These are phyloP conservation scores for Polyrhizophydium stewartii DNA, from an alignment of 371 early-diverging fungal genomes.

Conservation along the genomic window DNA sequence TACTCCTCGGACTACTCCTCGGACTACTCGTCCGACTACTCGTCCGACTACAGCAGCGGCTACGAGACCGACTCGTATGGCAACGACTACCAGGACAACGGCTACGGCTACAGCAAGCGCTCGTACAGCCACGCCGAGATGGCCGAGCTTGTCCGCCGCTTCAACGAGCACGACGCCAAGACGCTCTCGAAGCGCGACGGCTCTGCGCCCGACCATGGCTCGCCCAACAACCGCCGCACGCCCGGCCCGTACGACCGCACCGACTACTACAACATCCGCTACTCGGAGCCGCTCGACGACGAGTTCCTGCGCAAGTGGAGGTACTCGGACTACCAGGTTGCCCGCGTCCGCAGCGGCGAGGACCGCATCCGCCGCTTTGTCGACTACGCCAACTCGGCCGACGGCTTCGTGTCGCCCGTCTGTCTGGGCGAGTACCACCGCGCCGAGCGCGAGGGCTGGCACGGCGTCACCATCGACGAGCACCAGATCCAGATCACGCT, in stretches of 20 bases:
- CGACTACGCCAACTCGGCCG: slow-evolving; percentile 14
- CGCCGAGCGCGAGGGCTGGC: neutral
- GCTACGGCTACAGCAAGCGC: too few species aligned
- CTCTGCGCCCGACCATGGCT: too few species aligned
- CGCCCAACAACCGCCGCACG: slow-evolving; percentile 7
- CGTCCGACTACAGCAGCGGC: too few species aligned
- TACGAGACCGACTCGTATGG: too few species aligned
- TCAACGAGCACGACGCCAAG: neutral
- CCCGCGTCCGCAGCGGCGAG: slow-evolving; percentile 6
- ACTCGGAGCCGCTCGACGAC: slow-evolving; percentile 4
- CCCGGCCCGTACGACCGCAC: slow-evolving; percentile 23
- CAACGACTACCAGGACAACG: too few species aligned
- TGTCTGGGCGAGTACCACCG: slow-evolving; percentile 4
- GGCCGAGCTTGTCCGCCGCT: neutral
- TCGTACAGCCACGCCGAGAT: too few species aligned
- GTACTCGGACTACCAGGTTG: slow-evolving; percentile 11
- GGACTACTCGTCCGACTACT: too few species aligned
- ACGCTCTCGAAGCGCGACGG: too few species aligned
- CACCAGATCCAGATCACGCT: neutral
- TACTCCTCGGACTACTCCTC: too few species aligned
- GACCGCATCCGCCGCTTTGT: slow-evolving; percentile 5
- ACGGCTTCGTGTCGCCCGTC: slow-evolving; percentile 10
- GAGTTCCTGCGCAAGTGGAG: slow-evolving; percentile 10
- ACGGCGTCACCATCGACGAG: neutral
- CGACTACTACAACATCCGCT: slow-evolving; percentile 22